Percentiles rank a stretch among this genome's conserved stretches.
Conservation (phyloP, 345 rosid genomes). For the Lepidium africanum region DNA sequence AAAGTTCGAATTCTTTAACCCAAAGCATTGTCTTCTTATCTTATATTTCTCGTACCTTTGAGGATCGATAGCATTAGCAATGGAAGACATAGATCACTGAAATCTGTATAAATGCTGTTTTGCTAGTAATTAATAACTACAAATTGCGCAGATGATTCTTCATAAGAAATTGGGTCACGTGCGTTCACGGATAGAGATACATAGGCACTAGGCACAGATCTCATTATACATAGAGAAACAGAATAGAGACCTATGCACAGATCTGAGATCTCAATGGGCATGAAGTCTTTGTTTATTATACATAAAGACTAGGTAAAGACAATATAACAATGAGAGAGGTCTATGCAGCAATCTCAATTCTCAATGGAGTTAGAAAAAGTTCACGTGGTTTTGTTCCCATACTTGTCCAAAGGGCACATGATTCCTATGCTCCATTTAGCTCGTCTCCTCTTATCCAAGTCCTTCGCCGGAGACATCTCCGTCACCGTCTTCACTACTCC, state of each 20-base stretch:
- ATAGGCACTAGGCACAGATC: background rate
- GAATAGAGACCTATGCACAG: background rate
- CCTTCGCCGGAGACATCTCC: background rate
- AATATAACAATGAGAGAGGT: background rate
- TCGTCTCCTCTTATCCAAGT: background rate
- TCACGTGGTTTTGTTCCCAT: conserved; percentile 1
- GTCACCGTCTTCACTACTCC: conserved; percentile 1
- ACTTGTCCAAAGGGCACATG: conserved; percentile 1
- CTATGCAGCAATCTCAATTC: background rate
- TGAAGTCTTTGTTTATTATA: background rate
- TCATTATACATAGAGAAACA: background rate
- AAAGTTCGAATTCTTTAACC: conserved; percentile 2
- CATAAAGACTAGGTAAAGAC: background rate
- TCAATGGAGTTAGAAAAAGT: background rate
- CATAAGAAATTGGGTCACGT: background rate
- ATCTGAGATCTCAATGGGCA: background rate
- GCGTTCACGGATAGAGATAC: background rate
- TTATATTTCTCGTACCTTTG: background rate
- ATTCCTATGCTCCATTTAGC: background rate
- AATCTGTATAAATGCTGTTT: background rate
- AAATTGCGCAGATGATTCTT: background rate
- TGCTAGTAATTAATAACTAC: background rate
- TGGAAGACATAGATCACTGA: background rate
- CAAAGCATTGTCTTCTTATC: background rate
- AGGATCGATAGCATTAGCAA: background rate